phyloP scores from a whole-genome alignment of 345 rosid genomes.

The Chamaenerion angustifolium region DNA sequence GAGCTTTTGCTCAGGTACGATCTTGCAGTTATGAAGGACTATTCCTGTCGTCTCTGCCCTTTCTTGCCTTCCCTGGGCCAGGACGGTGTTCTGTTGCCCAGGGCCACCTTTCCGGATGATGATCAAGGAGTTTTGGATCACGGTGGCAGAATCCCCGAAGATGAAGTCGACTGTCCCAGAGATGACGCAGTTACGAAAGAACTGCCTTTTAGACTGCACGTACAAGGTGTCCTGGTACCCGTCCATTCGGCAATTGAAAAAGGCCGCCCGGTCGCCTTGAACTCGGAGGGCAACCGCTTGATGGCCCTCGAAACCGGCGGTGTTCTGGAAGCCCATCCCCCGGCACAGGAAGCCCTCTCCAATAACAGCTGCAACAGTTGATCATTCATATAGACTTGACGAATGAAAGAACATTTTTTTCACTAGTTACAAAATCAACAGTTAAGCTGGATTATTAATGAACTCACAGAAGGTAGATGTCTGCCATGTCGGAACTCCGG shows the following conservation, averaged over 20 bases:
- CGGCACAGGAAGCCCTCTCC: constrained; percentile 49
- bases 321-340: constrained; percentile 55
- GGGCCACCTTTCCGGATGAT: constrained; percentile 33
- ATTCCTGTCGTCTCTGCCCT: constrained; percentile 24
- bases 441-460: background rate
- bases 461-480: constrained; percentile 31
- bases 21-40: constrained; percentile 62
- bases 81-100: constrained; percentile 40
- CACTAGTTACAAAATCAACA: too few species aligned
- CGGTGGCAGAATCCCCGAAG: constrained; percentile 43
- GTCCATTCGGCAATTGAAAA: constrained; percentile 51
- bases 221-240: constrained; percentile 65
- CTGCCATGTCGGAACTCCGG: constrained; percentile 10
- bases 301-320: constrained; percentile 51
- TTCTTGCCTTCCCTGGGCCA: constrained; percentile 38
- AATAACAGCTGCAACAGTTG: constrained; percentile 27
- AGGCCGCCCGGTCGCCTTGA: constrained; percentile 30
- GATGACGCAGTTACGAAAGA: constrained; percentile 53
- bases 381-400: too few species aligned
- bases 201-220: constrained; percentile 42
- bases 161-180: constrained; percentile 73
- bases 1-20: constrained; percentile 54
- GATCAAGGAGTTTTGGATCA: constrained; percentile 60
- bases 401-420: too few species aligned
- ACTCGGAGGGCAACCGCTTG: constrained; percentile 67